Percentiles rank a stretch among this genome's conserved stretches.
These are phyloP conservation scores for Saksenaea oblongispora DNA, from an alignment of 371 early-diverging fungal genomes.

Conservation along the genomic window DNA sequence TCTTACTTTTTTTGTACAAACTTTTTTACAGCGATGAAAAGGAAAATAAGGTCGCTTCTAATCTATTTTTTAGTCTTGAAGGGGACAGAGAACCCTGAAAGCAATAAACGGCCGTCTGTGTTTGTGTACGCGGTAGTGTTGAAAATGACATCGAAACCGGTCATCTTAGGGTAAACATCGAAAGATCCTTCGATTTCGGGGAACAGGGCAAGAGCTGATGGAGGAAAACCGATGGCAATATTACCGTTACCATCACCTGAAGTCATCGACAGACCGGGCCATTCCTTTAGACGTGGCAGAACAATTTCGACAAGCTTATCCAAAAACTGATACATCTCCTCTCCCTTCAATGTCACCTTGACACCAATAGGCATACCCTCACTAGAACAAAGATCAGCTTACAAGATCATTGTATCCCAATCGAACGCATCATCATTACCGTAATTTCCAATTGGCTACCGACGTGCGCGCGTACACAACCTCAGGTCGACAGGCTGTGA, in stretches of 20 bases:
- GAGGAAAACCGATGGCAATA: conserved; percentile 82
- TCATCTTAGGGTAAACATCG: conserved; percentile 88
- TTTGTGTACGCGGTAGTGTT: conserved; percentile 85
- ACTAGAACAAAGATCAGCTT: conserved; percentile 20
- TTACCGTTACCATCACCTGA: conserved; percentile 85
- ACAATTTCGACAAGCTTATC: conserved; percentile 95
- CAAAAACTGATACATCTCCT: conserved; percentile 90
- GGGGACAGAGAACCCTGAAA: conserved; percentile 91
- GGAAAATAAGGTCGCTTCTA: not conserved
- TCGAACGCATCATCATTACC: conserved; percentile 43
- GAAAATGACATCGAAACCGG: conserved; percentile 85
- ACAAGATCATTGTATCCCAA: not conserved
- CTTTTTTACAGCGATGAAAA: not conserved
- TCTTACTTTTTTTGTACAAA: not conserved
- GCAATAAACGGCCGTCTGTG: conserved; percentile 78
- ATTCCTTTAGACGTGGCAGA: conserved; percentile 92
- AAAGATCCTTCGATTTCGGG: conserved; percentile 96
- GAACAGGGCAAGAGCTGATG: conserved; percentile 86
- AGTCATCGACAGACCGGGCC: conserved; percentile 76
- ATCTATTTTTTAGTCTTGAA: conserved; percentile 53
- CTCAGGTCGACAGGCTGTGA: conserved; percentile 83
- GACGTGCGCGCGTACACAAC: conserved; percentile 80
- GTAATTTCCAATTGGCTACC: conserved; percentile 83
- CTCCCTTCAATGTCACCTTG: conserved; percentile 77
- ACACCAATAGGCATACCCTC: conserved; percentile 90